phyloP scores from a whole-genome alignment of 2,329 filamentous ascomycete genomes.

The Colletotrichum orchidophilum region DNA sequence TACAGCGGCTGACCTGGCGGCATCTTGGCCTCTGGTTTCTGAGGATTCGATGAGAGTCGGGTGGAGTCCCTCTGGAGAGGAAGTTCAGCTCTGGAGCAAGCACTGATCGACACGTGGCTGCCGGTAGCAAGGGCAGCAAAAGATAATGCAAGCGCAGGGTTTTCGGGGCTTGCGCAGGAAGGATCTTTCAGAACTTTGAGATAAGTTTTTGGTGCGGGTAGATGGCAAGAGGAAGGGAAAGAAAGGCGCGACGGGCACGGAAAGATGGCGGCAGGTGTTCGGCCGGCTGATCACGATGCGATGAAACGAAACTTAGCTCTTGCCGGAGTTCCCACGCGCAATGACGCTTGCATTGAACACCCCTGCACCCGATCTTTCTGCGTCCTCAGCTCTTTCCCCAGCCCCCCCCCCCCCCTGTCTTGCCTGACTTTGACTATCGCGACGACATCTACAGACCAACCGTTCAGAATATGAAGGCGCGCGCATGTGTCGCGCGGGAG shows the following conservation, averaged over 20 bases:
- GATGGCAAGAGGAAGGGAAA: not conserved
- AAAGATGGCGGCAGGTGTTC: slow-evolving; percentile 13
- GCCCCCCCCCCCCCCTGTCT: slow-evolving; percentile 11
- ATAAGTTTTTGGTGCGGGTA: slow-evolving; percentile 16
- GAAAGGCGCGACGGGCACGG: not conserved
- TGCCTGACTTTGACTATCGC: not conserved
- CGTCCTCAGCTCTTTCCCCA: not conserved
- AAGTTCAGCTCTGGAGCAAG: not conserved
- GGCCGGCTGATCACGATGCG: slow-evolving; percentile 28
- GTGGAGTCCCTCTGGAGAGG: not conserved
- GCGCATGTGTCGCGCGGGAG: not conserved
- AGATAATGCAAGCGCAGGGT: not conserved
- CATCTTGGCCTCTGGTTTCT: slow-evolving; percentile 6
- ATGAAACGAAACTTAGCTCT: slow-evolving; percentile 31
- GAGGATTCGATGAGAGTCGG: not conserved
- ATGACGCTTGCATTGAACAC: slow-evolving; percentile 32
- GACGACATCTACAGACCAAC: not conserved
- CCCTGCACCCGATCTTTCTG: not conserved
- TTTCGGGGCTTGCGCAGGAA: not conserved
- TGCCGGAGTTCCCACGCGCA: slow-evolving; percentile 24
- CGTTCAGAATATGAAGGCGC: not conserved
- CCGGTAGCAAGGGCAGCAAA: not conserved
- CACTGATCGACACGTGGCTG: slow-evolving; percentile 25
- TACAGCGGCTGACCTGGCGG: slow-evolving; percentile 32
- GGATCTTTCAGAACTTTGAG: not conserved